Evolutionary conservation across 2,329 filamentous ascomycete genomes (phyloP), one percentile per base, ranked within the genome.

Genomic region (Gliomastix tumulicola): DNA sequence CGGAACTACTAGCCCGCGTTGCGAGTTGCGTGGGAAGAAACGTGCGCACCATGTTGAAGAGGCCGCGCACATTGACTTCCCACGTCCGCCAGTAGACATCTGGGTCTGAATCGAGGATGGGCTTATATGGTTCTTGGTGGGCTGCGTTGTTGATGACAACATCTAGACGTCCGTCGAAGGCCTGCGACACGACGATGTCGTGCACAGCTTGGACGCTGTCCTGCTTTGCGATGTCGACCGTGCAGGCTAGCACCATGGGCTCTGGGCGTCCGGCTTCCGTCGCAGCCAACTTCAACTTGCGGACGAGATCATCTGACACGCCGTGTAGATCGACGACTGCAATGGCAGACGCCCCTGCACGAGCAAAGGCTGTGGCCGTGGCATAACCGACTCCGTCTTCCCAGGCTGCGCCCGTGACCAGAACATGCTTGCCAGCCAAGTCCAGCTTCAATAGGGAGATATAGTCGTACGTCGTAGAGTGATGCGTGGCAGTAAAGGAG

Each of bases 401-500:
- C 33, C 41, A 43, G 9, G 44, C 28, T 23, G 43, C 46, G 7
- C 49, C 48, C 3, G 49, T 50, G 23, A 50, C 38, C 11, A 51
- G 27, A 21, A 47, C 34, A 20, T 41, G 34, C 25, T 45, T 44
- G 11, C 46, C 44, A 16, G 36, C 10, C 4, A 42, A 21, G 23
- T 44, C 32, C 3, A 40, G n/a, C n/a, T 39, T 36, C 7, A 42
- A 20, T 7, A 15, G 42, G 38, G 37, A 39, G 10, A 44, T 42
- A 21, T 21, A 35, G 19, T 40, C 37, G 32, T 44, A 44, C n/a
- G 40, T 35, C 13, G 32, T 27, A 12, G 34, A 39, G 34, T 34
- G 36, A 17, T 16, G 34, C 15, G n/a, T n/a, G n/a, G n/a, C n/a
- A n/a, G n/a, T n/a, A n/a, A 36, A 36, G 9, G 20, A 36, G 21